Percentiles rank a stretch among this genome's conserved stretches.
Evolutionary conservation across 169 alveolate species (phyloP).

Genomic region (Plasmodium vinckei): DNA sequence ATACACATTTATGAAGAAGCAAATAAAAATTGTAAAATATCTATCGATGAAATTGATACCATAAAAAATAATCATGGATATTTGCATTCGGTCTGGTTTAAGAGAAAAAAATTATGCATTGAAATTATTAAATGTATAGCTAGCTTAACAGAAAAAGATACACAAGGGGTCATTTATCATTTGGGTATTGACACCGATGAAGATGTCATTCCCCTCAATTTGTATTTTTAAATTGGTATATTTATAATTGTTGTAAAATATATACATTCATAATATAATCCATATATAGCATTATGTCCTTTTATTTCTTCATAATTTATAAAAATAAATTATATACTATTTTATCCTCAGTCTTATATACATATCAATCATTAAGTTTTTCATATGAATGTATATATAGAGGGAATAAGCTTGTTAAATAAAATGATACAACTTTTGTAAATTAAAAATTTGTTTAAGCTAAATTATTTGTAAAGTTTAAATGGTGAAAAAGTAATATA

Average conservation of each 20-base stretch:
- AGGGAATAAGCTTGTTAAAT: too few relatives aligned
- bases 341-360: too few relatives aligned
- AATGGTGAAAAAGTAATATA: too few relatives aligned
- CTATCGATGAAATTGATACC: slow-evolving; percentile 47
- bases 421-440: too few relatives aligned
- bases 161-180: slow-evolving; percentile 65
- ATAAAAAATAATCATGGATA: slow-evolving; percentile 69
- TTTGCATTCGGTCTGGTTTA: slow-evolving; percentile 55
- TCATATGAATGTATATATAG: too few relatives aligned
- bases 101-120: slow-evolving; percentile 37
- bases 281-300: not conserved
- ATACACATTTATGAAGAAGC: slow-evolving; percentile 30
- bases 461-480: too few relatives aligned
- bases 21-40: slow-evolving; percentile 49
- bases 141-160: slow-evolving; percentile 61
- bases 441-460: too few relatives aligned
- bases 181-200: slow-evolving; percentile 72
- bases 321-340: too few relatives aligned
- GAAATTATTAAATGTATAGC: slow-evolving; percentile 74
- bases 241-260: not conserved
- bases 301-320: not conserved
- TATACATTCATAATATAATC: not conserved
- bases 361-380: too few relatives aligned
- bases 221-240: slow-evolving; percentile 13
- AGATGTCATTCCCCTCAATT: slow-evolving; percentile 41